These are phyloP conservation scores for Colletotrichum theobromicola DNA, from an alignment of 2,329 filamentous ascomycete genomes.

Conservation along the genomic window DNA sequence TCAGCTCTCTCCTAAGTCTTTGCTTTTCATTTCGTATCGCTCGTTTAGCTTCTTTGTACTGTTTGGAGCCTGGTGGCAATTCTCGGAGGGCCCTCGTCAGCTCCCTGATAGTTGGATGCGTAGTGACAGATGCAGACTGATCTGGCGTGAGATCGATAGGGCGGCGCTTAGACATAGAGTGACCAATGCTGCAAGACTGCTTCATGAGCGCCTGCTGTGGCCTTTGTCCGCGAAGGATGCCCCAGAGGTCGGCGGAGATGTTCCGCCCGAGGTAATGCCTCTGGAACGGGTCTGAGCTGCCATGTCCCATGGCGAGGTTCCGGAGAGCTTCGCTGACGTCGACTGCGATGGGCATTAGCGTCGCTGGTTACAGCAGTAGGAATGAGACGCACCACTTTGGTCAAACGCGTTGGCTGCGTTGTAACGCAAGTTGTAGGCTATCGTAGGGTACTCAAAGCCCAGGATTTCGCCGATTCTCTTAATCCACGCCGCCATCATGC, in stretches of 20 bases:
- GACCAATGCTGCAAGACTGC: conserved; percentile 23
- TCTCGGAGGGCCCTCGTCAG: background rate
- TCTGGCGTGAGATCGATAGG: conserved; percentile 20
- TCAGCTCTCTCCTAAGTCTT: conserved; percentile 19
- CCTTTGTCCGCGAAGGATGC: background rate
- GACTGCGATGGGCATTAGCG: background rate
- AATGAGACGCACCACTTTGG: background rate
- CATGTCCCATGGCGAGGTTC: background rate
- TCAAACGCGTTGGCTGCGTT: background rate
- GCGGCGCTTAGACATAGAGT: conserved; percentile 20
- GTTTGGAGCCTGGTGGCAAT: background rate
- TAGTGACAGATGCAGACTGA: conserved; percentile 9
- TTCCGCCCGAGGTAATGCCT: background rate
- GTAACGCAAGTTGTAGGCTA: background rate
- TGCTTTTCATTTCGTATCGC: conserved; percentile 20
- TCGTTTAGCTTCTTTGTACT: background rate
- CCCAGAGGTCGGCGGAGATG: background rate
- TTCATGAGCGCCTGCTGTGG: conserved; percentile 22
- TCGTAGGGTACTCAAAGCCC: background rate
- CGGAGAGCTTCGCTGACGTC: background rate
- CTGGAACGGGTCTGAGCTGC: background rate
- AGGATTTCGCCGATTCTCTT: conserved; percentile 14
- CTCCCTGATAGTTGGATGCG: conserved; percentile 7
- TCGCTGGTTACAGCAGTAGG: background rate
- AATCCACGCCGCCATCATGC: conserved; percentile 21